Evolutionary conservation across 2,329 filamentous ascomycete genomes (phyloP).

Genomic region (Colletotrichum coccodes): DNA sequence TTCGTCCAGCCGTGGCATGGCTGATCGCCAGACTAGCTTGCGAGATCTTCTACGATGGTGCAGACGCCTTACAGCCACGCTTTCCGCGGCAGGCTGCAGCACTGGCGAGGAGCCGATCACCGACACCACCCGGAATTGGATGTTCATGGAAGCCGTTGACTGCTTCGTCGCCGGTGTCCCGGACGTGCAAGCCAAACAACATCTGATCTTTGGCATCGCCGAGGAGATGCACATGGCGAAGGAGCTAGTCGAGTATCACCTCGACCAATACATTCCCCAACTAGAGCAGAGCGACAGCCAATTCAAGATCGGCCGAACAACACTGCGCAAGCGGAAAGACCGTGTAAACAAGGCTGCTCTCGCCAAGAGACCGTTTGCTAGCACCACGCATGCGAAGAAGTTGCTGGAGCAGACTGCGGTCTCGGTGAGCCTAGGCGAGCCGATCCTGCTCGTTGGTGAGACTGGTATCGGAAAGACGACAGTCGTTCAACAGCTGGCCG

Average conservation of each 20-base stretch:
- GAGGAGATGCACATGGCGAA: slow-evolving; percentile 89
- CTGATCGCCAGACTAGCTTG: slow-evolving; percentile 68
- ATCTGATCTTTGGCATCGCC: slow-evolving; percentile 77
- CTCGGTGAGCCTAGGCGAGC: slow-evolving; percentile 85
- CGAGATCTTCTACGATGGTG: slow-evolving; percentile 95
- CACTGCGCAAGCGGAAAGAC: slow-evolving; percentile 66
- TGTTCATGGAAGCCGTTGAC: slow-evolving; percentile 93
- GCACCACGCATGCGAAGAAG: slow-evolving; percentile 84
- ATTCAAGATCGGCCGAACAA: slow-evolving; percentile 74
- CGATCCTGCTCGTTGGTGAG: slow-evolving; percentile 94
- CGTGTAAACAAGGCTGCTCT: slow-evolving; percentile 60
- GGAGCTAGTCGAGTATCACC: slow-evolving; percentile 81
- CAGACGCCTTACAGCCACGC: slow-evolving; percentile 74
- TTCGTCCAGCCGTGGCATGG: slow-evolving; percentile 56
- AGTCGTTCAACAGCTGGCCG: slow-evolving; percentile 90
- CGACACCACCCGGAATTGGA: slow-evolving; percentile 80
- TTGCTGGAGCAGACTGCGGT: slow-evolving; percentile 90
- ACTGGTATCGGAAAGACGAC: slow-evolving; percentile 99
- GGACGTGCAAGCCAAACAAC: slow-evolving; percentile 67
- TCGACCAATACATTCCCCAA: slow-evolving; percentile 77
- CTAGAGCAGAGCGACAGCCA: slow-evolving; percentile 70
- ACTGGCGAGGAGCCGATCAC: slow-evolving; percentile 76
- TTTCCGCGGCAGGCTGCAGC: slow-evolving; percentile 68
- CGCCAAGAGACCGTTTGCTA: slow-evolving; percentile 80
- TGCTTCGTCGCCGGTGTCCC: slow-evolving; percentile 88